Percentiles rank a stretch among this genome's conserved stretches.
Evolutionary conservation across 1,139 yeast species (phyloP).

Genomic region (Candida gigantensis): DNA sequence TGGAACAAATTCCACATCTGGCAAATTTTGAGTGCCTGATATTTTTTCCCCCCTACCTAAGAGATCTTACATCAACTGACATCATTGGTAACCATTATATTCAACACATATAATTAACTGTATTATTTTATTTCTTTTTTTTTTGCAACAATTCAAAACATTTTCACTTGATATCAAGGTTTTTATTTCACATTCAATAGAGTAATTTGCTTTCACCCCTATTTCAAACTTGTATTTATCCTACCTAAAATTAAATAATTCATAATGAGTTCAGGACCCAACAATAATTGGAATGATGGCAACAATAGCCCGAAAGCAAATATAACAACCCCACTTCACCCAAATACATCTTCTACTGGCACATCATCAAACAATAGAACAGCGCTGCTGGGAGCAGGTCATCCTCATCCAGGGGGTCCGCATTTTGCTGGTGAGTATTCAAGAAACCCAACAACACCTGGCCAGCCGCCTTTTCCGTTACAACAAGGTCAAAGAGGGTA

Average conservation of each 20-base stretch:
- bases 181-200: too few species aligned
- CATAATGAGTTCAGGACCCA: constrained; percentile 3
- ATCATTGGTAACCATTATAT: too few species aligned
- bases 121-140: too few species aligned
- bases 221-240: neutral
- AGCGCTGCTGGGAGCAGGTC: constrained; percentile 1
- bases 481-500: constrained; percentile 6
- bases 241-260: neutral
- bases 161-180: too few species aligned
- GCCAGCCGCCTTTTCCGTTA: constrained; percentile 5
- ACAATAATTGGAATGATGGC: constrained; percentile 4
- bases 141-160: constrained; percentile 5
- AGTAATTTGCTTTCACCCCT: too few species aligned
- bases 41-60: too few species aligned
- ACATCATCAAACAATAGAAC: neutral
- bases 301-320: neutral
- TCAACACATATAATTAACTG: too few species aligned
- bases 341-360: neutral
- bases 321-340: constrained; percentile 2
- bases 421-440: constrained; percentile 4
- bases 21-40: too few species aligned
- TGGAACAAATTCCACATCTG: too few species aligned
- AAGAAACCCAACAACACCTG: constrained; percentile 2
- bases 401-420: constrained; percentile 2
- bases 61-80: too few species aligned